A percentile compares a stretch with the other conserved stretches of the same genome.
Evolutionary conservation across 2,329 filamentous ascomycete genomes (phyloP).

Genomic region (Aspergillus terreus): DNA sequence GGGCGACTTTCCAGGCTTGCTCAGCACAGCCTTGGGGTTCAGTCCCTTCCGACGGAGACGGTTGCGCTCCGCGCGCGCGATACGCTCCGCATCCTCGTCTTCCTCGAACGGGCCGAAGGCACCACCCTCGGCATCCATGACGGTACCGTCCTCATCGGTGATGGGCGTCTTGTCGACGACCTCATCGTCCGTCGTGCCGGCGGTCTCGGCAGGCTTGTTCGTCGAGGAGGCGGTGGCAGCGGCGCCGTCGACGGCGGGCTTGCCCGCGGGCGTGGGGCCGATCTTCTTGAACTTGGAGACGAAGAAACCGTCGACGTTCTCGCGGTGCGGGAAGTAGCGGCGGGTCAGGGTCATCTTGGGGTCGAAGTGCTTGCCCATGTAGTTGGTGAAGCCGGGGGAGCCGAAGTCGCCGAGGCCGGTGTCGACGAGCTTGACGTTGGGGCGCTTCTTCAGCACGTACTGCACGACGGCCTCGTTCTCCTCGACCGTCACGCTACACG

Average conservation of each 20-base stretch:
- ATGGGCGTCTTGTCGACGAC: conserved; percentile 68
- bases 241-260: conserved; percentile 21
- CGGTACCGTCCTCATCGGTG: conserved; percentile 36
- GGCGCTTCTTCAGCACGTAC: conserved; percentile 85
- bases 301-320: conserved; percentile 98
- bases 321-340: conserved; percentile 83
- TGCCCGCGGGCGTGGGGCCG: conserved; percentile 61
- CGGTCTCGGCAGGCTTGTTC: conserved; percentile 15
- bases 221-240: conserved; percentile 18
- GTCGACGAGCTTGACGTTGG: conserved; percentile 90
- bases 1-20: conserved; percentile 22
- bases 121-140: conserved; percentile 40
- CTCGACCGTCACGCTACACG: conserved; percentile 89
- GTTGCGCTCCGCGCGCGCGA: conserved; percentile 69
- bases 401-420: conserved; percentile 81
- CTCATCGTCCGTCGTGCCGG: conserved; percentile 40
- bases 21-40: conserved; percentile 60
- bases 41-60: conserved; percentile 70
- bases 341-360: conserved; percentile 76
- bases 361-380: conserved; percentile 88
- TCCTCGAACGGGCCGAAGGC: conserved; percentile 73
- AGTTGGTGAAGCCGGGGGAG: conserved; percentile 86
- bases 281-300: conserved; percentile 97
- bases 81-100: conserved; percentile 67
- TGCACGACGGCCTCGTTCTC: conserved; percentile 93